phyloP scores from a whole-genome alignment of 1,284 basidiomycete species.

The Leccinum subspadiceum region DNA sequence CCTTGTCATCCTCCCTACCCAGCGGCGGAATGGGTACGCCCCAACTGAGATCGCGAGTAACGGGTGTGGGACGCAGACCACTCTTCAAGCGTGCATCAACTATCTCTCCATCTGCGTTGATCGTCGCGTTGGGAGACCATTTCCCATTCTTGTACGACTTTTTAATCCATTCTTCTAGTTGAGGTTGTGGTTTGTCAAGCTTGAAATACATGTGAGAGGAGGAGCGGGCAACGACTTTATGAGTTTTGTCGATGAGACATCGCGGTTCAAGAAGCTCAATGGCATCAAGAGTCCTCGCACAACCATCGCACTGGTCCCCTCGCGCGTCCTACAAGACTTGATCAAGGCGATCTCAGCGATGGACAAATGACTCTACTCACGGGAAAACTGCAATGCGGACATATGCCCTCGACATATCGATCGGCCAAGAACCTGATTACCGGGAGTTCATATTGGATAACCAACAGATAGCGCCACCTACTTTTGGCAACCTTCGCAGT shows the following conservation, averaged over 20 bases:
- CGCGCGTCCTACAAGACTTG: constrained; percentile 74
- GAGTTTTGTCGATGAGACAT: constrained; percentile 85
- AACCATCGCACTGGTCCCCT: constrained; percentile 98
- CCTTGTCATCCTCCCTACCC: constrained; percentile 70
- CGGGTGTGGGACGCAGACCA: constrained; percentile 85
- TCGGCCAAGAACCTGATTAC: constrained; percentile 82
- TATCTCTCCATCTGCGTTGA: constrained; percentile 84
- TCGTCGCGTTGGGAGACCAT: constrained; percentile 93
- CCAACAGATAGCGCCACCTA: constrained; percentile 33
- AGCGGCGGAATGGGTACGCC: constrained; percentile 88
- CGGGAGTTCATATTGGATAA: neutral
- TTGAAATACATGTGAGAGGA: constrained; percentile 96
- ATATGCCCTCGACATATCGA: constrained; percentile 92
- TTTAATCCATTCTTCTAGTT: constrained; percentile 88
- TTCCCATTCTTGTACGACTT: constrained; percentile 76
- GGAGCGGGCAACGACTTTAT: constrained; percentile 70
- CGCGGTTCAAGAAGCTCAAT: constrained; percentile 95
- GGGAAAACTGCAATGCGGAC: constrained; percentile 86
- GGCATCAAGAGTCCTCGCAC: constrained; percentile 89
- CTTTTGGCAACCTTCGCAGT: constrained; percentile 89
- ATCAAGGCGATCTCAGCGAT: neutral
- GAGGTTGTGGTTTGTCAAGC: constrained; percentile 82
- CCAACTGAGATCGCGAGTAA: constrained; percentile 96
- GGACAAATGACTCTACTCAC: constrained; percentile 38
- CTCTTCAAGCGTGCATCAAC: constrained; percentile 89